Conservation (phyloP, 192 early-diverging fungal species). For the Rhizophagus sp. region DNA sequence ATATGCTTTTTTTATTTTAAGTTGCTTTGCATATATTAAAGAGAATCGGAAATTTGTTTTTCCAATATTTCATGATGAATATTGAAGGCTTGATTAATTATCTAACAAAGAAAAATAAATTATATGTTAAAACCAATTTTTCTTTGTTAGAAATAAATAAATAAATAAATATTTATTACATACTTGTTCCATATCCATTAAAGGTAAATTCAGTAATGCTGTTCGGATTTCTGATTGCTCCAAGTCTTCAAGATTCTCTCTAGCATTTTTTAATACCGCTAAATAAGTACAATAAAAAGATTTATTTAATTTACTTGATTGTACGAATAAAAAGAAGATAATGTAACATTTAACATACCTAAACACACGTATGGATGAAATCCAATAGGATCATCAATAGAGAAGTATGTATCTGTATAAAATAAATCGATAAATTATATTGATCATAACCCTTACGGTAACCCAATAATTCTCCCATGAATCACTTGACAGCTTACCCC, state of each 20-base stretch:
- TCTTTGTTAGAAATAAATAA: neutral
- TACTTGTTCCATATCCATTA: slow-evolving; percentile 65
- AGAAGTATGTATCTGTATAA: slow-evolving; percentile 78
- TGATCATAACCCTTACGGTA: no score
- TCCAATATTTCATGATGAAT: slow-evolving; percentile 69
- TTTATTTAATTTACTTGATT: neutral
- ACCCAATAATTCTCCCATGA: no score
- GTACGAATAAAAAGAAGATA: neutral
- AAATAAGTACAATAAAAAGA: neutral
- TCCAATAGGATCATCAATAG: slow-evolving; percentile 68
- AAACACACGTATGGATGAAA: slow-evolving; percentile 87
- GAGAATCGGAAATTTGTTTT: slow-evolving; percentile 54
- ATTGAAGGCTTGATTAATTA: slow-evolving; percentile 71
- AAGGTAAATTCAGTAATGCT: slow-evolving; percentile 76
- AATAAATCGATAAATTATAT: neutral
- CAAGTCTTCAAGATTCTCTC: slow-evolving; percentile 84
- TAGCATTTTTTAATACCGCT: slow-evolving; percentile 75
- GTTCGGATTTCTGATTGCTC: slow-evolving; percentile 91
- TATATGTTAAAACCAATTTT: neutral
- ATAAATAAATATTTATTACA: neutral
- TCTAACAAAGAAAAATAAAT: slow-evolving; percentile 34
- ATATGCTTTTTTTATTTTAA: neutral
- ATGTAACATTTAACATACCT: slow-evolving; percentile 37
- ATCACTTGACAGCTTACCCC: slow-evolving; percentile 45
- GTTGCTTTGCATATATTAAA: slow-evolving; percentile 19